Conservation (phyloP, 805 yeast species). For the Candida yuanshanica region DNA sequence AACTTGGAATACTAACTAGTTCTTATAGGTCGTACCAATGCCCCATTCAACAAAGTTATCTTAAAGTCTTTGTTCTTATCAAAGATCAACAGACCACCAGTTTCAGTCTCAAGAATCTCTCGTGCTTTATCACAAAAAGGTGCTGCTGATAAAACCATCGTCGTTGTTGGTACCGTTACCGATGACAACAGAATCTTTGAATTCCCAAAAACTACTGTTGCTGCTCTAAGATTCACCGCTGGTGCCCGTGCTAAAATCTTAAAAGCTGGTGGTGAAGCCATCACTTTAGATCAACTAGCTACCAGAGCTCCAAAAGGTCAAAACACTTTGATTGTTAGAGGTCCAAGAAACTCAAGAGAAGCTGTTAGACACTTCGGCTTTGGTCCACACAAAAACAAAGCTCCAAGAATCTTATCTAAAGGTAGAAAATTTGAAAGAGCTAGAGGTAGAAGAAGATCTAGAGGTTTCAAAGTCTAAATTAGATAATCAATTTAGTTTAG, state of each 20-base stretch:
- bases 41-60: constrained; percentile 97
- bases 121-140: constrained; percentile 79
- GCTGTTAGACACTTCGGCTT: constrained; percentile 99
- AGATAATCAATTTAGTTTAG: constrained; percentile 6
- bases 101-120: constrained; percentile 86
- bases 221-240: constrained; percentile 99
- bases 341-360: constrained; percentile 98
- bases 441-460: constrained; percentile 99
- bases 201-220: constrained; percentile 96
- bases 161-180: constrained; percentile 98
- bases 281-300: constrained; percentile 99
- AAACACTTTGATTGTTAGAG: constrained; percentile 97
- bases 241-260: constrained; percentile 96
- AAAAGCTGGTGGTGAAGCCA: constrained; percentile 99
- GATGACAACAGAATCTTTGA: constrained; percentile 92
- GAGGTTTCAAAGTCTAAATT: constrained; percentile 99
- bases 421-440: constrained; percentile 99
- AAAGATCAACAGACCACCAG: constrained; percentile 99
- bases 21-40: constrained; percentile 88
- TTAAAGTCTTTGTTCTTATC: constrained; percentile 93
- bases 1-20: constrained; percentile 30
- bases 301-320: constrained; percentile 99
- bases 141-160: constrained; percentile 87
- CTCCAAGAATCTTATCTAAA: constrained; percentile 94
- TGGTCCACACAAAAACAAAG: constrained; percentile 99